Evolutionary conservation across 2,329 filamentous ascomycete genomes (phyloP).

Genomic region (Xylariales sp.): DNA sequence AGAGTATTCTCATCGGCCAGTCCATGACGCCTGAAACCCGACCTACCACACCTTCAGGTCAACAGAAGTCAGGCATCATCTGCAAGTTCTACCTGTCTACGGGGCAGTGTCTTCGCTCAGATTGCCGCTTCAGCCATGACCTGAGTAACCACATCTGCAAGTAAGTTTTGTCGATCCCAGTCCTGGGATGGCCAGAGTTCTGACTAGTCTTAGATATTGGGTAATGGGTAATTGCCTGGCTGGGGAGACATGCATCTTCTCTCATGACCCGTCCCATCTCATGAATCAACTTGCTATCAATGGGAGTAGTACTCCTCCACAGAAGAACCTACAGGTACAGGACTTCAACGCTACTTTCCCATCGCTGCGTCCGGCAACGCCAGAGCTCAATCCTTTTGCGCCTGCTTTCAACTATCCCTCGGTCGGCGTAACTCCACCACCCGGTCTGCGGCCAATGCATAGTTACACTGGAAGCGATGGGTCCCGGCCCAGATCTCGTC

Average conservation of each 20-base stretch:
- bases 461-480: constrained; percentile 47
- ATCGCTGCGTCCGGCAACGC: constrained; percentile 57
- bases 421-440: constrained; percentile 59
- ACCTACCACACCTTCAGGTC: constrained; percentile 70
- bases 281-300: constrained; percentile 77
- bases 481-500: constrained; percentile 73
- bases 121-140: constrained; percentile 96
- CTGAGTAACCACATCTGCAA: constrained; percentile 96
- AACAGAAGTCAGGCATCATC: constrained; percentile 79
- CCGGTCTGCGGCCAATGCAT: constrained; percentile 63
- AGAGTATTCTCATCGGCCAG: constrained; percentile 78
- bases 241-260: constrained; percentile 92
- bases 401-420: constrained; percentile 48
- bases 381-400: constrained; percentile 52
- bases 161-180: constrained; percentile 50
- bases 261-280: constrained; percentile 85
- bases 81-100: constrained; percentile 97
- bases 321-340: constrained; percentile 69
- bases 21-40: constrained; percentile 74
- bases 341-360: constrained; percentile 79
- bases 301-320: constrained; percentile 61
- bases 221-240: constrained; percentile 92
- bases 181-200: constrained; percentile 20
- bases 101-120: constrained; percentile 90
- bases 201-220: constrained; percentile 66